phyloP scores from a whole-genome alignment of 2,329 filamentous ascomycete species.

The Davidsoniella australis region DNA sequence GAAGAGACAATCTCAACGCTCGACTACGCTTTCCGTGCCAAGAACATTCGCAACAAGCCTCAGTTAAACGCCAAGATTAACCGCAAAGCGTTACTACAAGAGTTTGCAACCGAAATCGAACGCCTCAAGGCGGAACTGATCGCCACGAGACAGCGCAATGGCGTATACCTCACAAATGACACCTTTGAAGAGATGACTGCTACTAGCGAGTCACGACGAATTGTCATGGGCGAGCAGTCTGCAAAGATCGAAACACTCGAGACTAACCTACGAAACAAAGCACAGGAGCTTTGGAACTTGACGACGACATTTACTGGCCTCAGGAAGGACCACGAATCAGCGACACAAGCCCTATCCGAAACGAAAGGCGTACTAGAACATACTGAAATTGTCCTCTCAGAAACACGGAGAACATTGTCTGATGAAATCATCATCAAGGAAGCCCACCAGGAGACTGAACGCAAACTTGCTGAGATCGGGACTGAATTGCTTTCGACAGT shows the following conservation, averaged over 20 bases:
- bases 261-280: conserved; percentile 75
- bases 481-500: conserved; percentile 63
- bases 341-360: conserved; percentile 52
- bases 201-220: conserved; percentile 79
- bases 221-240: conserved; percentile 79
- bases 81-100: conserved; percentile 79
- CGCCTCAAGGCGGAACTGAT: conserved; percentile 88
- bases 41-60: conserved; percentile 96
- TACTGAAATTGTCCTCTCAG: conserved; percentile 66
- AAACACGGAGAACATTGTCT: conserved; percentile 57
- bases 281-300: conserved; percentile 76
- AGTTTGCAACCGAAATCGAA: conserved; percentile 86
- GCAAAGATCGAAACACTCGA: conserved; percentile 90
- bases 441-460: conserved; percentile 75
- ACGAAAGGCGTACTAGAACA: conserved; percentile 71
- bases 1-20: conserved; percentile 97
- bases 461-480: conserved; percentile 56
- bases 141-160: conserved; percentile 80
- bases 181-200: conserved; percentile 80
- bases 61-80: conserved; percentile 84
- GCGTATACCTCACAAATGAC: conserved; percentile 82
- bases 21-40: conserved; percentile 93
- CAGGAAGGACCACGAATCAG: conserved; percentile 78
- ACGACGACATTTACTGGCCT: conserved; percentile 75
- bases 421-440: conserved; percentile 68